Evolutionary conservation across 2,329 filamentous ascomycete species (phyloP).

Genomic region (Exophiala oligosperma): DNA sequence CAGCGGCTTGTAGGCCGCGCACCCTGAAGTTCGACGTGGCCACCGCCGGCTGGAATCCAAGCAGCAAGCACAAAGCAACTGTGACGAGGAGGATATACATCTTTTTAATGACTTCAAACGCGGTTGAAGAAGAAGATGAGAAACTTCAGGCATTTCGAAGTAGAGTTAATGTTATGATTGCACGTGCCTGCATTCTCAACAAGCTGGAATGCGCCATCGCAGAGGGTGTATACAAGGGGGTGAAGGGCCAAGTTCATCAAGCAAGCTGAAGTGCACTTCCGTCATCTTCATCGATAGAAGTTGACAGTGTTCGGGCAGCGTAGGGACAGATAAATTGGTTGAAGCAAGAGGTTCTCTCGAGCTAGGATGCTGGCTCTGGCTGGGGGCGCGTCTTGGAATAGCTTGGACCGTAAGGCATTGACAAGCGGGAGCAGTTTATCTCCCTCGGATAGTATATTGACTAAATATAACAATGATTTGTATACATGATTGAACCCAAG

Average conservation of each 20-base stretch:
- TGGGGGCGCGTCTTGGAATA: too few relatives aligned
- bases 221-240: background rate
- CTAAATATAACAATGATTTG: too few relatives aligned
- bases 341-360: too few relatives aligned
- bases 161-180: constrained; percentile 11
- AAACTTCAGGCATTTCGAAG: background rate
- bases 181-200: constrained; percentile 17
- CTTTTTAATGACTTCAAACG: background rate
- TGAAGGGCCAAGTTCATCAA: background rate
- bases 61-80: constrained; percentile 4
- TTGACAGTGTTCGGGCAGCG: background rate
- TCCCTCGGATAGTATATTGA: too few relatives aligned
- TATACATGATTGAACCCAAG: too few relatives aligned
- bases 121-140: background rate
- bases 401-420: too few relatives aligned
- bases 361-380: too few relatives aligned
- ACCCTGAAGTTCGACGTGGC: background rate
- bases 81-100: constrained; percentile 3
- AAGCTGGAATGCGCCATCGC: constrained; percentile 18
- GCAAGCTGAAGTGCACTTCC: background rate
- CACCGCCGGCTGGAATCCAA: background rate
- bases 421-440: too few relatives aligned
- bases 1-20: background rate
- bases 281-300: background rate
- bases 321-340: background rate